Evolutionary conservation across 148 eudicot genomes (phyloP), one percentile per base, ranked within the genome.

Genomic region (Spergularia bocconei): DNA sequence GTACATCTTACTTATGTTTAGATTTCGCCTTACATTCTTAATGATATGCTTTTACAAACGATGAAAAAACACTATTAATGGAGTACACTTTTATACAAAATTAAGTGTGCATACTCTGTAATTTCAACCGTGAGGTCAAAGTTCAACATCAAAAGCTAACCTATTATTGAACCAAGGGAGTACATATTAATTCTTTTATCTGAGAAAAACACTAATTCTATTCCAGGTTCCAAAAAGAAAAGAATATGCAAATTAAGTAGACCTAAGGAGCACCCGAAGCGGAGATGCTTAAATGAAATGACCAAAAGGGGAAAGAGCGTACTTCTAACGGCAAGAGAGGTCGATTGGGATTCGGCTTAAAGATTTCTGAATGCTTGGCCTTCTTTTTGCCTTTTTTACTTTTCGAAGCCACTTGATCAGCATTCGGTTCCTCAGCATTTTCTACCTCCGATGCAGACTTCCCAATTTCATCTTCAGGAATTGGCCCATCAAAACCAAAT

Each of bases 241-340:
- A 44, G 52, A 48, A 72, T 8, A 10, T 15, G 17, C 23, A 71
- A 17, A 67, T 17, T 2, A 39, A 60, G 13, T 58, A 64, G 51
- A 7, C 25, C 7, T 11, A 59, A 16, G 53, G 79, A 50, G 44
- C 56, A 58, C 20, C 69, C 1, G 17, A 23, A 69, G 55, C 70
- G 14, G 44, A 69, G 55, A 77, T n/a, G 13, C 63, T 15, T 38
- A n/a, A 59, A 59, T 6, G 56, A 11, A 39, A 15, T 12, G 17
- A 7, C 38, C 38, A 21, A 51, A 61, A 74, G 6, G 38, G 69
- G 11, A 71, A 56, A 58, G 73, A 62, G 33, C 84, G 70, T 80
- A 93, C 98, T 82, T 90, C 87, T 38, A 86, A 75, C 48, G 98
- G 98, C 61, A 88, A 83, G 60, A 91, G 82, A 70, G 88, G 75